Percentiles rank a stretch among this genome's conserved stretches.
Evolutionary conservation across 1,284 basidiomycete genomes (phyloP).

Genomic region (Vanrija pseudolonga): DNA sequence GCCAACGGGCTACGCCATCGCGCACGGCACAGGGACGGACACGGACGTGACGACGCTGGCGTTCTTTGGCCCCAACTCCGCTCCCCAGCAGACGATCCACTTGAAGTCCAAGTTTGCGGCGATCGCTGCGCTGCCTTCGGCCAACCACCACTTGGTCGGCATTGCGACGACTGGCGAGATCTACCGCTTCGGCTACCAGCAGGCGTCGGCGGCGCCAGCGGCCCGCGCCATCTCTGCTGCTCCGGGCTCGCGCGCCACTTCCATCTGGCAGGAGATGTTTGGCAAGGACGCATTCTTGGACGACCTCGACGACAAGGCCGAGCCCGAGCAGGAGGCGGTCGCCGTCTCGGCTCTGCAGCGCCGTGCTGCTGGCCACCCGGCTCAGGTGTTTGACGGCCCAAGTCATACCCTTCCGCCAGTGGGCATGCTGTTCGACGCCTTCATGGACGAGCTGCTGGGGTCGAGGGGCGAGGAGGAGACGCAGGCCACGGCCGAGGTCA

Average conservation of each 20-base stretch:
- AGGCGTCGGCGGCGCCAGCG: constrained; percentile 10
- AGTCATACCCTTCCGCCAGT: constrained; percentile 77
- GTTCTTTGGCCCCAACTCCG: constrained; percentile 52
- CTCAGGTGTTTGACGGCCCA: constrained; percentile 64
- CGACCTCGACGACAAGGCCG: constrained; percentile 13
- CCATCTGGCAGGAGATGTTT: constrained; percentile 52
- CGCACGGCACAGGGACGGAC: constrained; percentile 24
- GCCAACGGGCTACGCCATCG: constrained; percentile 53
- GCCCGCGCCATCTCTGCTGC: constrained; percentile 5
- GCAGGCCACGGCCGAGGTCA: background rate
- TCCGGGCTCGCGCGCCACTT: constrained; percentile 11
- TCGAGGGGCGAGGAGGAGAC: constrained; percentile 6
- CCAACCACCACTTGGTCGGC: constrained; percentile 29
- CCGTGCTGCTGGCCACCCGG: constrained; percentile 27
- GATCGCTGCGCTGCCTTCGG: constrained; percentile 13
- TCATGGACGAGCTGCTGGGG: constrained; percentile 64
- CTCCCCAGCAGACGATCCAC: constrained; percentile 2
- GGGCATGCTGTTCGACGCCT: constrained; percentile 66
- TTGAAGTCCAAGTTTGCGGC: constrained; percentile 8
- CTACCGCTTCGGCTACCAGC: constrained; percentile 37
- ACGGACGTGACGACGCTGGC: constrained; percentile 46
- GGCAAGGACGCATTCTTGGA: constrained; percentile 48
- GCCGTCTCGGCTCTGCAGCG: constrained; percentile 26
- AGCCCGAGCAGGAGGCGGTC: constrained; percentile 10
- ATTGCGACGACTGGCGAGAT: constrained; percentile 37